phyloP scores from a whole-genome alignment of 176 grass and related monocot species.

The Carex pumila region DNA sequence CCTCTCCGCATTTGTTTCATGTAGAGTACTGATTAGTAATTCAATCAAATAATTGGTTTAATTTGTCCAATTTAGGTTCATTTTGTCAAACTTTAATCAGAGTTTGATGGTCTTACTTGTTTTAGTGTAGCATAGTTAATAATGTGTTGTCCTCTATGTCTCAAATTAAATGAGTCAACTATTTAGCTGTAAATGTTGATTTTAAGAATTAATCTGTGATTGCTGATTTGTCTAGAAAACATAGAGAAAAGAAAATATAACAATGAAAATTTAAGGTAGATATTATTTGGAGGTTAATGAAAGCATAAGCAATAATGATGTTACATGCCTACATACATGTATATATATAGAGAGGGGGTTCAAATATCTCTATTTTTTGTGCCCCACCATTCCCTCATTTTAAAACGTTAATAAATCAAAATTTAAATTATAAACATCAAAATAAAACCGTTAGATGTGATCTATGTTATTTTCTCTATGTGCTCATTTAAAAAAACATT shows the following conservation, averaged over 20 bases:
- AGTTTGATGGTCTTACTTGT: constrained; percentile 19
- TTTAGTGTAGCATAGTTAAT: background rate
- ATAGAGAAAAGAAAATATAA: background rate
- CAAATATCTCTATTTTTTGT: no score
- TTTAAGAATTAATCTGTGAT: background rate
- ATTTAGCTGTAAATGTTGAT: background rate
- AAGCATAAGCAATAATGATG: background rate
- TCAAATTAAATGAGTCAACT: background rate
- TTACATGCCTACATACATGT: background rate
- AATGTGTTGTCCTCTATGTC: background rate
- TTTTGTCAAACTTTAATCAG: constrained; percentile 19
- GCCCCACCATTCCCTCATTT: no score
- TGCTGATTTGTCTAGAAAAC: background rate
- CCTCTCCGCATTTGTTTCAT: constrained; percentile 20
- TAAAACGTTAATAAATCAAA: no score
- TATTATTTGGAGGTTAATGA: background rate
- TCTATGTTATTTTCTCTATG: no score
- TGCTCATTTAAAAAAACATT: no score
- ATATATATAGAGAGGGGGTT: background rate
- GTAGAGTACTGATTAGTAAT: constrained; percentile 25
- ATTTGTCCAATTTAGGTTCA: constrained; percentile 19
- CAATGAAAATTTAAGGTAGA: no score
- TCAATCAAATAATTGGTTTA: constrained; percentile 24
- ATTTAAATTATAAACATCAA: no score
- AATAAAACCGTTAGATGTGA: no score